Base-by-base conservation (phyloP, 768 basidiomycete genomes). In the Dictyophora rubrovolvata region DNA sequence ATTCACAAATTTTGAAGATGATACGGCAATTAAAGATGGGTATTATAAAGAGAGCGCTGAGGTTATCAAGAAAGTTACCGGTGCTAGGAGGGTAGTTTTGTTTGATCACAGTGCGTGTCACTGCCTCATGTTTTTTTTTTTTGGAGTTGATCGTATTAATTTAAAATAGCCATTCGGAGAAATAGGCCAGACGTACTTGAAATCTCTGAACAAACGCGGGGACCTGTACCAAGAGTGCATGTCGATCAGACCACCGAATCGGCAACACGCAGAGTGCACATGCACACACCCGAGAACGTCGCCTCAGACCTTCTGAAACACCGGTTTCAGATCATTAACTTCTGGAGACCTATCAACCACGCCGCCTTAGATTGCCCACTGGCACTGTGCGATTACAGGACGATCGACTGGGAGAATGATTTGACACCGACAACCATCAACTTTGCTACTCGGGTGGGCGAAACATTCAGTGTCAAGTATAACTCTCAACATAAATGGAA, bases 291-390 rank as follows among this genome's bases (percentile, higher is more conserved):
- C 16, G 66, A 73, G 0, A 66, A 65, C 0, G 80, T 83, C 3
- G 80, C 66, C 0, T 69, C 69, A 68, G 69, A 68, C 16, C 72
- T 81, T 34, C 67, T 81, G 16, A 67, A 73, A 59, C 71, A 72
- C n/a, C 76, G 80, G 0, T 81, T 79, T 71, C 80, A 82, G 58
- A 80, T 83, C 34, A 77, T 84, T 60, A 84, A 83, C 63, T 71
- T 84, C 23, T 84, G 82, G 82, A 71, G 82, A 2, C 81, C 82
- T 5, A 81, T 83, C 52, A 65, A 64, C 0, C 67, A 77, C 60
- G 66, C 76, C 0, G 81, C 79, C 0, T 52, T 71, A 7, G 81
- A 83, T 61, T 76, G 73, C 72, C 82, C 82, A 0, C 69, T 83
- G 4, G 75, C 74, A 0, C 63, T 82, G 8, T 80, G 80, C 59